Evolutionary conservation across 371 early-diverging fungal genomes (phyloP).

Genomic region (Mucor lusitanicus): DNA sequence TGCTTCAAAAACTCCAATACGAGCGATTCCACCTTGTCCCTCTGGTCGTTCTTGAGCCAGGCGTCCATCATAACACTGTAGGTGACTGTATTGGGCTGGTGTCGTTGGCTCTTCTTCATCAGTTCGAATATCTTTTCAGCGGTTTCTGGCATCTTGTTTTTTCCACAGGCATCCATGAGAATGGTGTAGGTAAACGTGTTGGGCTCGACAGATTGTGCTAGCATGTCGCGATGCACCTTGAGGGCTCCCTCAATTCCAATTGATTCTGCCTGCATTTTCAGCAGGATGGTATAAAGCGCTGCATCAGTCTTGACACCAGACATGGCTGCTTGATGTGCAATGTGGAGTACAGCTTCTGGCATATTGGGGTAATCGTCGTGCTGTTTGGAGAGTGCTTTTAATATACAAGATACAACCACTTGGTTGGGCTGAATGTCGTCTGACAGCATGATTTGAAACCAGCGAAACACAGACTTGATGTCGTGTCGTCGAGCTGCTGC

Average conservation of each 20-base stretch:
- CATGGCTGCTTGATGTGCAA: conserved; percentile 34
- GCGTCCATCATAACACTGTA: conserved; percentile 49
- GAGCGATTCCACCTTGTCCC: conserved; percentile 38
- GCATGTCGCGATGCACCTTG: conserved; percentile 42
- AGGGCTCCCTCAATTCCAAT: conserved; percentile 35
- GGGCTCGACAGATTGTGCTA: conserved; percentile 33
- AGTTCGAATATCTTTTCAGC: conserved; percentile 47
- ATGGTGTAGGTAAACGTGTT: conserved; percentile 48
- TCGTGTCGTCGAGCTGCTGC: conserved; percentile 28
- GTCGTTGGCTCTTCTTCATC: conserved; percentile 32
- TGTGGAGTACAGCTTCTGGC: conserved; percentile 24
- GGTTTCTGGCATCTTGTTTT: conserved; percentile 32
- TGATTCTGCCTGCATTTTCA: conserved; percentile 35
- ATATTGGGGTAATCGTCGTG: conserved; percentile 10
- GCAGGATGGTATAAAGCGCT: conserved; percentile 41
- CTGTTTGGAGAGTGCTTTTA: conserved; percentile 32
- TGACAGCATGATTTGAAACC: conserved; percentile 45
- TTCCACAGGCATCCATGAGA: conserved; percentile 38
- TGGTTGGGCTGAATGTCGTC: conserved; percentile 33
- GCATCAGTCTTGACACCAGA: conserved; percentile 44
- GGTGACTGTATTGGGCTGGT: conserved; percentile 43
- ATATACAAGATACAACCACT: conserved; percentile 28
- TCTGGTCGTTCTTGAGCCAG: conserved; percentile 28
- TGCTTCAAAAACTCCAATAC: conserved; percentile 28
- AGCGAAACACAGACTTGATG: conserved; percentile 32